These are phyloP conservation scores for Durusdinium trenchii DNA, from an alignment of 73 alveolate species.

Conservation along the genomic window DNA sequence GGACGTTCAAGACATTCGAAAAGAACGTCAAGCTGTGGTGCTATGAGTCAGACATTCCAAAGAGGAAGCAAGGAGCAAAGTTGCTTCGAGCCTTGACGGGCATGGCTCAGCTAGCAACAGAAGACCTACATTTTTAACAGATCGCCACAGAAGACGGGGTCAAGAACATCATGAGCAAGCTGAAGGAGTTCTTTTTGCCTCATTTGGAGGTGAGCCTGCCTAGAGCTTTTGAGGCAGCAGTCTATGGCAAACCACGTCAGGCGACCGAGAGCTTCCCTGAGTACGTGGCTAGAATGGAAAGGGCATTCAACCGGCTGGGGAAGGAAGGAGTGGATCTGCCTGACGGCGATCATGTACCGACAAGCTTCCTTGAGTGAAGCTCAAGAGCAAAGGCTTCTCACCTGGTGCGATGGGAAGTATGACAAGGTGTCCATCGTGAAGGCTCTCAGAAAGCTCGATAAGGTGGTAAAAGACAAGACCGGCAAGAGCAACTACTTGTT, in stretches of 20 bases:
- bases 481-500: not conserved
- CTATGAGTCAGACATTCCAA: not conserved
- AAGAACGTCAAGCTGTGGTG: not conserved
- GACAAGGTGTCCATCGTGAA: not conserved
- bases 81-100: not conserved
- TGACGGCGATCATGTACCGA: not conserved
- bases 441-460: not conserved
- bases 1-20: not conserved
- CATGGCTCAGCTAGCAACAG: not conserved
- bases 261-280: not conserved
- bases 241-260: not conserved
- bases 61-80: not conserved
- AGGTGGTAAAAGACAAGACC: not conserved
- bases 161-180: not conserved
- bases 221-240: not conserved
- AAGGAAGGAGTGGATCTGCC: slow-evolving; percentile 2
- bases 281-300: not conserved
- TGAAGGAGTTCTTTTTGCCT: not conserved
- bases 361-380: not conserved
- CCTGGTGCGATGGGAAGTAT: slow-evolving; percentile 16
- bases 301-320: not conserved
- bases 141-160: not conserved
- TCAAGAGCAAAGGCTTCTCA: not conserved
- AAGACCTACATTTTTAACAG: not conserved
- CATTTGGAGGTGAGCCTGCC: not conserved